Base-by-base conservation (phyloP, 306 rosid species). In the Gastrolobium bilobum region DNA sequence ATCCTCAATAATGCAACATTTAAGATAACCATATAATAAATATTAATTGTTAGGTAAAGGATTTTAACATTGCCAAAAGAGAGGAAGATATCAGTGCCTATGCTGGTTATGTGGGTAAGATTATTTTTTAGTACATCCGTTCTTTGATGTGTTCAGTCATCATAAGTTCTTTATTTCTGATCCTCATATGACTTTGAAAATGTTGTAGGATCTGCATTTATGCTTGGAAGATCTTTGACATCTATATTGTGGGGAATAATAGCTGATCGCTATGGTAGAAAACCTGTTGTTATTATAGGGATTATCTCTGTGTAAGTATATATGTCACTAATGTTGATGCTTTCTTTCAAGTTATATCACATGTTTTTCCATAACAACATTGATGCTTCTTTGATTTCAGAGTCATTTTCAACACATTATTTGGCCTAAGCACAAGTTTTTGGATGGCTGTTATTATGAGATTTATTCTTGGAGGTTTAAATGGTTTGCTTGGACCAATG, bases 231-330 rank as follows among this genome's bases (percentile, higher is more conserved):
- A 88, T 74, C 86, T 37, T 68, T 91, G 58, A 95, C 98, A 58
- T 87, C 99, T 6, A 35, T 95, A 69, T 29, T 83, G 3, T 92
- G 99, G 99, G 99, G 99, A 81, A 64, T 90, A 3, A 26, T 90
- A 39, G 91, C 99, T 15, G 99, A 95, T 86, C 91, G 92, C 15
- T 92, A 87, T 46, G 98, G 99, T 79, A 88, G 97, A 70, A 92
- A 89, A 84, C 97, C 95, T 52, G 97, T 91, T 65, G 82, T 87
- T 11, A 43, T 91, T 7, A 77, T 92, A 5, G 98, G 98, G 79
- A 84, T 76, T 61, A 15, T 84, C 7, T n/a, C 89, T 65, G 89
- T 89, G 97, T 93, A 71, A 88, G 95, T 86, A 37, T 40, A 29
- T 5, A 7, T 68, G 56, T 39, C 64, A 29, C 10, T 30, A 3